Evolutionary conservation across 805 yeast species (phyloP).

Genomic region (Blastobotrys terrestris): DNA sequence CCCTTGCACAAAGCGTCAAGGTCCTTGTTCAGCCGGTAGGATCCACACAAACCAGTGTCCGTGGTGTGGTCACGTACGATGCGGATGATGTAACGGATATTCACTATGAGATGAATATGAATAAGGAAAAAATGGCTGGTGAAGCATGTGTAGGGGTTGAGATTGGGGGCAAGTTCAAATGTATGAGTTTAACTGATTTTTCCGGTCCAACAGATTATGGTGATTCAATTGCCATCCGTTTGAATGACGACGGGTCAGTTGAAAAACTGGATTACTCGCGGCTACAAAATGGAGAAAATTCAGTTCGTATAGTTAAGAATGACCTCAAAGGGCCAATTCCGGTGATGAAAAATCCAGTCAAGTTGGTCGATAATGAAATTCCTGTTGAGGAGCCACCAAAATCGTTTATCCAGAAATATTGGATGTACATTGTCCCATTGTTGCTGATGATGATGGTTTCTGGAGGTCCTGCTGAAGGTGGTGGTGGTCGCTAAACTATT

Average conservation of each 20-base stretch:
- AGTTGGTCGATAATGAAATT: slow-evolving; percentile 24
- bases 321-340: slow-evolving; percentile 18
- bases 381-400: slow-evolving; percentile 20
- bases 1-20: not conserved
- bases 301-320: not conserved
- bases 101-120: not conserved
- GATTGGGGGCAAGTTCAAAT: not conserved
- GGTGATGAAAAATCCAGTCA: slow-evolving; percentile 17
- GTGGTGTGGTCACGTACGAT: not conserved
- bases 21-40: not conserved
- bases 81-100: not conserved
- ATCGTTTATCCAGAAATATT: slow-evolving; percentile 26
- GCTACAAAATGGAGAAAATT: not conserved
- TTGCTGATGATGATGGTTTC: slow-evolving; percentile 20
- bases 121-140: not conserved
- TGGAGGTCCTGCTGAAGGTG: slow-evolving; percentile 14
- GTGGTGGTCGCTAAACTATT: not conserved
- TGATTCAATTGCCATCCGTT: not conserved
- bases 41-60: not conserved
- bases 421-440: slow-evolving; percentile 26
- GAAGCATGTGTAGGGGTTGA: not conserved
- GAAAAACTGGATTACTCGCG: slow-evolving; percentile 12
- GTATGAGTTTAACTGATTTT: not conserved
- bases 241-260: slow-evolving; percentile 1
- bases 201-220: not conserved